Evolutionary conservation across 2,329 filamentous ascomycete species (phyloP).

Genomic region (Podosphaera leucotricha): DNA sequence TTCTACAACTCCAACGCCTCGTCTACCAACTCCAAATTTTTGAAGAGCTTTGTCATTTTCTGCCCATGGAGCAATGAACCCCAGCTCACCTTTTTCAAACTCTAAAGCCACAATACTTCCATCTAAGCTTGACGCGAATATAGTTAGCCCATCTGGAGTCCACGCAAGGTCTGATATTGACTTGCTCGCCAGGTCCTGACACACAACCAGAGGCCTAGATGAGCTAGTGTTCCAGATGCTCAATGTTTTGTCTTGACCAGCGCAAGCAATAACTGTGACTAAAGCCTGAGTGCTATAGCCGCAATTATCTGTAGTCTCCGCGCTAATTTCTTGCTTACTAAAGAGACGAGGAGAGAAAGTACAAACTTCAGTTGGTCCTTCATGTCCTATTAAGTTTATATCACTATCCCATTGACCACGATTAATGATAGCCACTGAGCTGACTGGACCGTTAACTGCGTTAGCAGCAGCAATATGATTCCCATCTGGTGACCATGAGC

Average conservation of each 20-base stretch:
- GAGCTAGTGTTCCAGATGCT: constrained; percentile 97
- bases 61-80: constrained; percentile 62
- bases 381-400: constrained; percentile 91
- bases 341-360: constrained; percentile 90
- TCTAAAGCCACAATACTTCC: constrained; percentile 62
- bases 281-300: constrained; percentile 25
- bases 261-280: constrained; percentile 88
- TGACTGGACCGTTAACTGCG: constrained; percentile 89
- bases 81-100: constrained; percentile 72
- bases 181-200: constrained; percentile 72
- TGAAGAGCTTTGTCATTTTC: constrained; percentile 85
- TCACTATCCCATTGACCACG: constrained; percentile 84
- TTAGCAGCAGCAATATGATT: constrained; percentile 94
- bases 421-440: constrained; percentile 88
- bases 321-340: constrained; percentile 35
- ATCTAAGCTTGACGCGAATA: constrained; percentile 74
- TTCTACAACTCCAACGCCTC: constrained; percentile 76
- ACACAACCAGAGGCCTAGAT: constrained; percentile 68
- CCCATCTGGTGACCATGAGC: constrained; percentile 94
- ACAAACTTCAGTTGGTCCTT: constrained; percentile 91
- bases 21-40: constrained; percentile 73
- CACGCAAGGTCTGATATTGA: constrained; percentile 86
- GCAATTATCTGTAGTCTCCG: constrained; percentile 25
- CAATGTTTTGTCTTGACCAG: constrained; percentile 85
- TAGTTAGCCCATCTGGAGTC: constrained; percentile 70